Evolutionary conservation across 331 rosid genomes (phyloP), one percentile per base, ranked within the genome.

Genomic region (Malus hybrid): DNA sequence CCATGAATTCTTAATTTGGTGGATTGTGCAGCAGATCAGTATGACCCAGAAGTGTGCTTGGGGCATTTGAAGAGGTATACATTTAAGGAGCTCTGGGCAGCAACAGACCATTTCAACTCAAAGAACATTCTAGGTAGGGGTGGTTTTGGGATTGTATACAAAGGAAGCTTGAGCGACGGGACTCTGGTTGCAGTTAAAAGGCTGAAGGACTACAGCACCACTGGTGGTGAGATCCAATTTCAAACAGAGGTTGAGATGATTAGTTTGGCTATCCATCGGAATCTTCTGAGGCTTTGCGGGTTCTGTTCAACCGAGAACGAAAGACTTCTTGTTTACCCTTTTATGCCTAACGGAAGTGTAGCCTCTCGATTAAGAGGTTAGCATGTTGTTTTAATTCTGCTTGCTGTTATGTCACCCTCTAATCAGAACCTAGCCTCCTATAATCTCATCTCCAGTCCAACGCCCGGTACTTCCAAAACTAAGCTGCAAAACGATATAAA

Each of bases 241-340:
- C 99, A 94, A 84, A 95, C 99, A 30, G 99, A 95, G 86, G 99
- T 95, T 61, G 99, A 95, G 93, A 83, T 96, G 39, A 95, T 95
- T 79, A 95, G 99, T 79, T 83, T 95, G 88, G 99, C 99, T 52
- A 89, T 95, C 8, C 99, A 95, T 75, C 83, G 96, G 57, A 92
- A 95, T 88, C 99, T 95, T 81, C 90, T 95, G 60, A 85, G 91
- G 84, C 98, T 95, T 70, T 86, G 86, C 1, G 99, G 99, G 53
- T 95, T 95, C 73, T 95, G 99, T 85, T 88, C 97, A 16, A 95
- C 97, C 74, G 93, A 92, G 75, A 91, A 88, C 39, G 99, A 95
- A 74, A 84, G 99, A 52, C 97, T 95, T 63, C 97, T 95, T 22
- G 98, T 95, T 81, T 95, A 95, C 85, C 99, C 97, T 6, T 95